These are phyloP conservation scores for Amylocystis lapponica DNA, from an alignment of 768 basidiomycete genomes.

Conservation along the genomic window DNA sequence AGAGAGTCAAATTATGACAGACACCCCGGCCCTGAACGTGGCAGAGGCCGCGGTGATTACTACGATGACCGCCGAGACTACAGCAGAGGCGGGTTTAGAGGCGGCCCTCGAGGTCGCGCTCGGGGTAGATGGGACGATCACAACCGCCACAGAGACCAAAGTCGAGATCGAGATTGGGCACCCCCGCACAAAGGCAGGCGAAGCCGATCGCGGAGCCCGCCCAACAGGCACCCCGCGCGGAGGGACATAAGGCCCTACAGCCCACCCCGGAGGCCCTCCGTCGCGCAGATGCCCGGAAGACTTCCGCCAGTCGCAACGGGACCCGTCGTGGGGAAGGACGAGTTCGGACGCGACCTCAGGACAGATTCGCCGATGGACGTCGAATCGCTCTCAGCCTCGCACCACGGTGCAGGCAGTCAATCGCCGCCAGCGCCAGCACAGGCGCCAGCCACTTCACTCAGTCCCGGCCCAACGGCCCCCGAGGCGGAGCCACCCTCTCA, in stretches of 20 bases:
- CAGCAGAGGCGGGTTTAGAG: constrained; percentile 52
- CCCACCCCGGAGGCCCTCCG: constrained; percentile 41
- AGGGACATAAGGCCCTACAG: constrained; percentile 53
- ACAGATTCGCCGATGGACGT: constrained; percentile 37
- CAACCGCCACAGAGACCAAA: constrained; percentile 36
- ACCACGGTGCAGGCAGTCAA: constrained; percentile 1
- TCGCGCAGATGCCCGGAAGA: constrained; percentile 21
- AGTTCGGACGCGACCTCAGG: constrained; percentile 82
- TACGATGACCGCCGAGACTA: constrained; percentile 45
- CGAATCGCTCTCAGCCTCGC: constrained; percentile 3
- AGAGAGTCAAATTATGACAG: constrained; percentile 39
- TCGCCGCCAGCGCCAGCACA: constrained; percentile 8
- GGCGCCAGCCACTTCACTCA: too few species aligned
- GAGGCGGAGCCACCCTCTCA: too few species aligned
- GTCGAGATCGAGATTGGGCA: constrained; percentile 41
- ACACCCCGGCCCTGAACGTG: constrained; percentile 39
- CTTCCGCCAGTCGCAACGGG: constrained; percentile 11
- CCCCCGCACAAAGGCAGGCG: constrained; percentile 38
- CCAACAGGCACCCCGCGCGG: constrained; percentile 45
- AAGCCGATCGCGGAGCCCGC: constrained; percentile 74
- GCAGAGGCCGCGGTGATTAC: constrained; percentile 40
- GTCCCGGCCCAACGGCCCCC: too few species aligned
- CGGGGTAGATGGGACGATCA: constrained; percentile 61
- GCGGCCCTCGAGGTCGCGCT: constrained; percentile 55
- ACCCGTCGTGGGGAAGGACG: constrained; percentile 57